Evolutionary conservation across 331 rosid genomes (phyloP).

Genomic region (Malus hybrid): DNA sequence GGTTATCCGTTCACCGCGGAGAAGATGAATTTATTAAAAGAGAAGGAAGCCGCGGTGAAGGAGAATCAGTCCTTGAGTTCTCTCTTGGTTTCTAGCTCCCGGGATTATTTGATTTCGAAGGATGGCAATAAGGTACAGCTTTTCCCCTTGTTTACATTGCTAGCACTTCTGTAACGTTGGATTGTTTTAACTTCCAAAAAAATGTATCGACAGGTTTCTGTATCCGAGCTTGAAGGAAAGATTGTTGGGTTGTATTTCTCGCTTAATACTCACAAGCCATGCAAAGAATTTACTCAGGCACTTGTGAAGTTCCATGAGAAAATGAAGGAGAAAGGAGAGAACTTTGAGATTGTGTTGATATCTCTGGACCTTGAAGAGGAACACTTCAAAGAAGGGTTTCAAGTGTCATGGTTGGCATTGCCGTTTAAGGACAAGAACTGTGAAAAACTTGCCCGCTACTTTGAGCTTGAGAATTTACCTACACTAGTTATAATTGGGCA

Average conservation of each 20-base stretch:
- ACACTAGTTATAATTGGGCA: constrained; percentile 33
- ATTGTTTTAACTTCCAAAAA: neutral
- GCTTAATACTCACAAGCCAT: neutral
- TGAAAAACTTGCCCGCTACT: constrained; percentile 29
- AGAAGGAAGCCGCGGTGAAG: constrained; percentile 27
- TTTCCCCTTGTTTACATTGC: neutral
- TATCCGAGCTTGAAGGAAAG: constrained; percentile 48
- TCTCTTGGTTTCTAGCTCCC: constrained; percentile 35
- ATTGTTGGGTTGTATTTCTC: constrained; percentile 40
- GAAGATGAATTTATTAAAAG: constrained; percentile 20
- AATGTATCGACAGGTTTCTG: constrained; percentile 25
- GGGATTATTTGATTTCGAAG: constrained; percentile 30
- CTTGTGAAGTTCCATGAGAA: constrained; percentile 29
- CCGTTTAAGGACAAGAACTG: constrained; percentile 34
- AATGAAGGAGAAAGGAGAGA: constrained; percentile 37
- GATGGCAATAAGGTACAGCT: constrained; percentile 27
- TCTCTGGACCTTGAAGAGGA: constrained; percentile 37
- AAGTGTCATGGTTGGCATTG: constrained; percentile 45
- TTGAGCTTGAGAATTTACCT: constrained; percentile 31
- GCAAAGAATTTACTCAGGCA: constrained; percentile 26
- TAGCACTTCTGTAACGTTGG: neutral
- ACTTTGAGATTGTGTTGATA: constrained; percentile 43
- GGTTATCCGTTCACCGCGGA: constrained; percentile 35
- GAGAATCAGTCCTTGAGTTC: constrained; percentile 32
- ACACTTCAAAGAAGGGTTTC: constrained; percentile 15